A percentile compares a stretch with the other conserved stretches of the same genome.
Conservation (phyloP, 805 yeast species). For the Maudiozyma bulderi region DNA sequence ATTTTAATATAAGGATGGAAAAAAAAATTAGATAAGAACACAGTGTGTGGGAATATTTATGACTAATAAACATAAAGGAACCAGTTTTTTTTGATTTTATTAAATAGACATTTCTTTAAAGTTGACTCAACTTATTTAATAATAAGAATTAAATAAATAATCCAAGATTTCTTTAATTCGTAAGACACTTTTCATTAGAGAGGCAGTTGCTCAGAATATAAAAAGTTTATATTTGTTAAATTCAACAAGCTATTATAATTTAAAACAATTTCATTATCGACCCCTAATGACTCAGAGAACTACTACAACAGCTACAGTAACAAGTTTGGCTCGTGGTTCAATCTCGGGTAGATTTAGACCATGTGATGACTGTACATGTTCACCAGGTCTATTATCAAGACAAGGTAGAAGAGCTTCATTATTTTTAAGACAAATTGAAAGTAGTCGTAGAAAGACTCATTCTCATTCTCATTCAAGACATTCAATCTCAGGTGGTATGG, state of each 20-base stretch:
- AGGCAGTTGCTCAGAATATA: too few relatives aligned
- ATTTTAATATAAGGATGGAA: too few relatives aligned
- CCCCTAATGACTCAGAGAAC: background rate
- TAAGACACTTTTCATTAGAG: too few relatives aligned
- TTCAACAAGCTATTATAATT: background rate
- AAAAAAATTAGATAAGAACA: too few relatives aligned
- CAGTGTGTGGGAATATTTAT: too few relatives aligned
- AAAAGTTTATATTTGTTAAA: too few relatives aligned
- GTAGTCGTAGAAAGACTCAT: slow-evolving; percentile 21
- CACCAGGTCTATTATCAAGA: slow-evolving; percentile 71
- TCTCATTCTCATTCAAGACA: background rate
- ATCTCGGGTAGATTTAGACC: slow-evolving; percentile 28
- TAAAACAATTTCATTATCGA: background rate
- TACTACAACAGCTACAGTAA: background rate
- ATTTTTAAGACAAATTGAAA: slow-evolving; percentile 29
- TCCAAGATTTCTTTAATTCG: too few relatives aligned
- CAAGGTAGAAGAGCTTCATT: slow-evolving; percentile 49
- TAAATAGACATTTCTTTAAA: too few relatives aligned
- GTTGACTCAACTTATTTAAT: too few relatives aligned
- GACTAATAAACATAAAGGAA: too few relatives aligned
- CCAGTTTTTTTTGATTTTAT: too few relatives aligned
- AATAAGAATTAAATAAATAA: too few relatives aligned
- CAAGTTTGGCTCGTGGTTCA: background rate
- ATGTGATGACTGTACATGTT: slow-evolving; percentile 73
- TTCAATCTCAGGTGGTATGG: slow-evolving; percentile 1